Conservation (phyloP, 495 filamentous ascomycete species). For the Jackrogersella minutella region DNA sequence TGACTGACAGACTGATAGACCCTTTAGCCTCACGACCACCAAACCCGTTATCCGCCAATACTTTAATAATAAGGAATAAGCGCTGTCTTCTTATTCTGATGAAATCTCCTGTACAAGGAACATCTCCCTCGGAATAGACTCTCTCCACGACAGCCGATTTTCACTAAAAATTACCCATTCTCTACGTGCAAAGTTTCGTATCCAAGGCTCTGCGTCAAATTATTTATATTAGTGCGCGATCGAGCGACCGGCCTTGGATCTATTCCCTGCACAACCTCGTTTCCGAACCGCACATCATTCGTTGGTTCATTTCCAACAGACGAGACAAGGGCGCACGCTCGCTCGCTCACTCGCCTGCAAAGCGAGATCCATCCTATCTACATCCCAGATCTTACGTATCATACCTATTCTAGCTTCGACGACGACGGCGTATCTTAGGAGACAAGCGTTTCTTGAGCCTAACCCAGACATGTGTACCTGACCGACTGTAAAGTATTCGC, state of each 20-base stretch:
- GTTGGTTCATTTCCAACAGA: conserved; percentile 39
- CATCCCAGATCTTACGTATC: conserved; percentile 28
- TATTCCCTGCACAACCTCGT: conserved; percentile 40
- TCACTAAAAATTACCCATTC: conserved; percentile 15
- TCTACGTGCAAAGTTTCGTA: conserved; percentile 40
- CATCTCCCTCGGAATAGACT: conserved; percentile 28
- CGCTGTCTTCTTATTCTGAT: conserved; percentile 11
- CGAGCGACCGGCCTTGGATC: conserved; percentile 34
- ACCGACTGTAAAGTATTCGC: not conserved
- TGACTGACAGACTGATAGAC: conserved; percentile 17
- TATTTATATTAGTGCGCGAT: conserved; percentile 39
- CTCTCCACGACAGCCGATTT: conserved; percentile 23
- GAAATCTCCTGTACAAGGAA: not conserved
- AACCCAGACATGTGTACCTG: conserved; percentile 4
- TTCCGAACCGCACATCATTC: conserved; percentile 42
- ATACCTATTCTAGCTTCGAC: conserved; percentile 30
- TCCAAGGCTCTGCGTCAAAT: conserved; percentile 40
- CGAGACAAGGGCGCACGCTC: conserved; percentile 29
- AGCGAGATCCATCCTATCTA: conserved; percentile 26
- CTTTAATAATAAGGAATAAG: conserved; percentile 20
- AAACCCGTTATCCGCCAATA: conserved; percentile 25
- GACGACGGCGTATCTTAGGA: conserved; percentile 17
- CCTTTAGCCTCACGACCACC: conserved; percentile 12
- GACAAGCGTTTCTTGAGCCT: conserved; percentile 34
- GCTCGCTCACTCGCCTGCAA: not conserved